Base-by-base conservation (phyloP, 1,284 basidiomycete species). In the Cutaneotrichosporon cavernicola region DNA sequence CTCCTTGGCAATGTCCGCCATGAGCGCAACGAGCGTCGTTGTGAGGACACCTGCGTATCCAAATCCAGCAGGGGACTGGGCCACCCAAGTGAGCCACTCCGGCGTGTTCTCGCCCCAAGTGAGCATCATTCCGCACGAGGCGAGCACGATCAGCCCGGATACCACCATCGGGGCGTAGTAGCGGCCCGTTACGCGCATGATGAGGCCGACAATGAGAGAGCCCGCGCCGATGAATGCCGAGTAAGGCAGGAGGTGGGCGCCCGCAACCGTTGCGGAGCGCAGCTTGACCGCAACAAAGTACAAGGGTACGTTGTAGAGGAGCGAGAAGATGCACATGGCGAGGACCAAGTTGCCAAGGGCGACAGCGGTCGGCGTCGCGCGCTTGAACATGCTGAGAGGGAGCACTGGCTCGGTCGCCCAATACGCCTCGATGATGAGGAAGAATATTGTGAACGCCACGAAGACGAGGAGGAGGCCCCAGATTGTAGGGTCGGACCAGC, bases 281-380 rank as follows among this genome's bases (percentile, higher is more conserved):
- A 91, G 82, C 70, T 86, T 86, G 56, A 94, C 93, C n/a, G 91
- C 88, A 65, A 90, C 88, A 73, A 93, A 95, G 81, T 91, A 94
- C 76, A 94, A 79, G n/a, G 92, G 92, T 31, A 91, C 83, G 75
- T 92, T 92, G 80, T 94, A 95, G 40, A 94, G 82, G 85, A 89
- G 87, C 0, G 90, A 91, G 77, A 91, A 94, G 50, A 90, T 87
- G 38, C 87, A 84, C 78, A 89, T 86, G 16, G 73, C 74, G 62
- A 80, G 74, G 58, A 73, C 77, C 67, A 97, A 85, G 79, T 93
- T 94, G 53, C 86, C 85, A 63, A 92, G 66, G 2, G 89, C 90
- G 22, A 94, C 87, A 16, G 89, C 87, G 14, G 91, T 81, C 5
- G 91, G 90, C 10, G 90, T 93, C 61, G 73, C 71, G 21, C 71